Conservation (phyloP, 306 rosid genomes). For the Prunus mongolica region DNA sequence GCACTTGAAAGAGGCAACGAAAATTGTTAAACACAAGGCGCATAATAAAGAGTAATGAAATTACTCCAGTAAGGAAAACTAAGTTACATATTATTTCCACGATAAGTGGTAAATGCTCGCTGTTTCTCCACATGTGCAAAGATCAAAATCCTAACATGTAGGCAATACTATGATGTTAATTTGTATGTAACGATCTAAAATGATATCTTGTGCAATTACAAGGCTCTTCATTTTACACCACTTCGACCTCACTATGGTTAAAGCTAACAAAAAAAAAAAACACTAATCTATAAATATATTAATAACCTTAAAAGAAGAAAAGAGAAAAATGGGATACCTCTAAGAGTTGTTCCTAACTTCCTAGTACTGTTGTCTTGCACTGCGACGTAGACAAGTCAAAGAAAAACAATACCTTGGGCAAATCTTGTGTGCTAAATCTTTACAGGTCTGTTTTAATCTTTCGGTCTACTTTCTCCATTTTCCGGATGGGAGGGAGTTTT, state of each 20-base stretch:
- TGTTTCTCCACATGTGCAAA: conserved; percentile 5
- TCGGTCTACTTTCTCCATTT: conserved; percentile 49
- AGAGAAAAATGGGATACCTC: conserved; percentile 34
- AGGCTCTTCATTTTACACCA: conserved; percentile 64
- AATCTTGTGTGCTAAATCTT: conserved; percentile 38
- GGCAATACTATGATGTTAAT: conserved; percentile 14
- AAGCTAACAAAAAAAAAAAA: conserved; percentile 27
- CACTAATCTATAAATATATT: conserved; percentile 44
- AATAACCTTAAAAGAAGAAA: conserved; percentile 36
- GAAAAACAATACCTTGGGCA: conserved; percentile 25
- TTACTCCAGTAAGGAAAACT: not conserved
- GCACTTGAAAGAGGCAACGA: not conserved
- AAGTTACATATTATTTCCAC: conserved; percentile 1
- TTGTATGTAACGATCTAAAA: conserved; percentile 24
- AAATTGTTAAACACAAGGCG: not conserved
- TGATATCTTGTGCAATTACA: conserved; percentile 40
- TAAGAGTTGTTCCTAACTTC: conserved; percentile 25
- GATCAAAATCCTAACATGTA: conserved; percentile 15
- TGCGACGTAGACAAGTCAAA: conserved; percentile 20
- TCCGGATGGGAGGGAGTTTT: conserved; percentile 38
- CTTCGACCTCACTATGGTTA: conserved; percentile 43
- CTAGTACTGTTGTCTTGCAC: conserved; percentile 28
- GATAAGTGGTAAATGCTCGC: conserved; percentile 1
- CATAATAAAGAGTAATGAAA: not conserved
- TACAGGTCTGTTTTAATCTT: conserved; percentile 41